A percentile compares a stretch with the other conserved stretches of the same genome.
These are phyloP conservation scores for Naganishia albida DNA, from an alignment of 1,284 basidiomycete species.

Conservation along the genomic window DNA sequence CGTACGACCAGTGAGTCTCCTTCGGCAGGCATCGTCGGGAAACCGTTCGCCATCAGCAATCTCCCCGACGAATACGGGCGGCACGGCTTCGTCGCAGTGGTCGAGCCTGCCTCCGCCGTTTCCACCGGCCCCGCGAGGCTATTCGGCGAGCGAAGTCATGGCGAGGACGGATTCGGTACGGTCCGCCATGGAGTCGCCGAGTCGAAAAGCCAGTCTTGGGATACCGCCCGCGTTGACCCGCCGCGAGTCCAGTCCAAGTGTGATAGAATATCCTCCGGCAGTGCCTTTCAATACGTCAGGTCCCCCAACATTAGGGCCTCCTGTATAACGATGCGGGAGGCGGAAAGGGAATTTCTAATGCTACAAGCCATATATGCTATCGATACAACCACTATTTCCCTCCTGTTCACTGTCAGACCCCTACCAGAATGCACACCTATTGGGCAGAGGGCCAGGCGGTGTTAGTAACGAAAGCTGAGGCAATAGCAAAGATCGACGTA, in stretches of 20 bases:
- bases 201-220: background rate
- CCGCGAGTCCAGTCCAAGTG: conserved; percentile 23
- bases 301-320: conserved; percentile 16
- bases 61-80: conserved; percentile 4
- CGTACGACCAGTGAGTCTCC: conserved; percentile 1
- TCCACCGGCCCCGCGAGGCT: background rate
- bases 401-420: background rate
- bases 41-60: conserved; percentile 20
- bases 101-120: too few relatives aligned
- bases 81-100: too few relatives aligned
- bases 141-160: conserved; percentile 12
- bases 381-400: background rate
- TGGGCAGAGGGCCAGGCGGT: background rate
- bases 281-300: background rate
- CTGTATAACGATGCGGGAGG: background rate
- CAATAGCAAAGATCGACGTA: conserved; percentile 48
- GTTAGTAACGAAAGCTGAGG: background rate
- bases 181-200: conserved; percentile 10
- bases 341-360: background rate
- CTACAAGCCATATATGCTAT: conserved; percentile 6
- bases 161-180: conserved; percentile 1
- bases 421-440: conserved; percentile 33
- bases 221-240: conserved; percentile 9
- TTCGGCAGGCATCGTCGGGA: conserved; percentile 4
- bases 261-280: background rate